A percentile compares a stretch with the other conserved stretches of the same genome.
phyloP scores from a whole-genome alignment of 129 eudicot genomes.

The Flaveria bidentis region DNA sequence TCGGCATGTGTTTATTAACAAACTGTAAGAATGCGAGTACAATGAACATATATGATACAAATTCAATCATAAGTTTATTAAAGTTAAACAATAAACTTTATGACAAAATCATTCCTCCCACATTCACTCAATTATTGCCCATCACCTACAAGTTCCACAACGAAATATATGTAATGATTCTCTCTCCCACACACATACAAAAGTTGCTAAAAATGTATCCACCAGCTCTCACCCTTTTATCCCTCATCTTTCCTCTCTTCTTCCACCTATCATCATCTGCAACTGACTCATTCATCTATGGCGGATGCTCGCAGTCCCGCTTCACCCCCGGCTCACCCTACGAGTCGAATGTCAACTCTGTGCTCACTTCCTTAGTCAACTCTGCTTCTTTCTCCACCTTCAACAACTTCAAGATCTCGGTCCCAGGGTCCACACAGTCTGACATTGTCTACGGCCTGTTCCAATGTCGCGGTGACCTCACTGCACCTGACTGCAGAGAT shows the following conservation, averaged over 20 bases:
- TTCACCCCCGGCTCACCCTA: slow-evolving; percentile 51
- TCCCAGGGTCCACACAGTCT: slow-evolving; percentile 56
- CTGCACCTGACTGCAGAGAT: slow-evolving; percentile 45
- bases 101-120: slow-evolving; percentile 26
- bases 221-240: slow-evolving; percentile 29
- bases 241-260: slow-evolving; percentile 31
- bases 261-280: slow-evolving; percentile 43
- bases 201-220: slow-evolving; percentile 30
- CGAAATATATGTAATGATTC: slow-evolving; percentile 27
- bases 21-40: background rate
- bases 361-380: slow-evolving; percentile 75
- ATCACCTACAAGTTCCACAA: slow-evolving; percentile 41
- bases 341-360: slow-evolving; percentile 69
- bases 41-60: too few relatives aligned
- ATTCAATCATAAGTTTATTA: background rate
- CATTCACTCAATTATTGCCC: slow-evolving; percentile 44
- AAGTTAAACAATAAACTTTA: background rate
- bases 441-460: slow-evolving; percentile 71
- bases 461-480: slow-evolving; percentile 78
- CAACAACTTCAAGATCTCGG: slow-evolving; percentile 73
- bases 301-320: slow-evolving; percentile 61
- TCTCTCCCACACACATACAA: slow-evolving; percentile 23
- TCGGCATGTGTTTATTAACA: too few relatives aligned
- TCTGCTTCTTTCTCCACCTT: slow-evolving; percentile 57
- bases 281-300: slow-evolving; percentile 59